Evolutionary conservation across 768 basidiomycete species (phyloP).

Genomic region (Pleurotus giganteus): DNA sequence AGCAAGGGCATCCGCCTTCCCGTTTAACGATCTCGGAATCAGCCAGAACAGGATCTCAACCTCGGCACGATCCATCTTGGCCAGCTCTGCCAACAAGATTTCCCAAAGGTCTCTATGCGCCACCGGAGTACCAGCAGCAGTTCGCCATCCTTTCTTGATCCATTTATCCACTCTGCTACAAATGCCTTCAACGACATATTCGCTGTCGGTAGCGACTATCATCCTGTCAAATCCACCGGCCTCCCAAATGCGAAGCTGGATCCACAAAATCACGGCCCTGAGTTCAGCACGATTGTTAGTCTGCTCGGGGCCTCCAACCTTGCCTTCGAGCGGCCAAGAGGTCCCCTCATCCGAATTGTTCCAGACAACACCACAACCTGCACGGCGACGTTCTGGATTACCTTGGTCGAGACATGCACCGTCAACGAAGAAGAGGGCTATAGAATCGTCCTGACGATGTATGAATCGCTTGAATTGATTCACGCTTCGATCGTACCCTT

Average conservation of each 20-base stretch:
- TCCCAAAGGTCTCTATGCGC: conserved; percentile 26
- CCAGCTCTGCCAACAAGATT: conserved; percentile 14
- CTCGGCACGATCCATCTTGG: conserved; percentile 16
- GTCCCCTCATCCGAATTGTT: background rate
- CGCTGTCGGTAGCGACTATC: conserved; percentile 28
- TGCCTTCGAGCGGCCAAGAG: conserved; percentile 7
- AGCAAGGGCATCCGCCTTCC: conserved; percentile 17
- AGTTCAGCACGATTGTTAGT: conserved; percentile 35
- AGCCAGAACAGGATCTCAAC: conserved; percentile 20
- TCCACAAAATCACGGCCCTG: conserved; percentile 24
- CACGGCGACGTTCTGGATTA: background rate
- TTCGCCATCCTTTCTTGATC: conserved; percentile 22
- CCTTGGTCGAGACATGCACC: conserved; percentile 11
- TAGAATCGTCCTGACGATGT: conserved; percentile 3
- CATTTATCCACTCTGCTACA: conserved; percentile 21
- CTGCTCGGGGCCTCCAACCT: conserved; percentile 14
- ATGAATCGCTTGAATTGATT: conserved; percentile 1
- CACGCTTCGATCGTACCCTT: background rate
- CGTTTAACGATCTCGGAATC: conserved; percentile 19
- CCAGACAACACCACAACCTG: conserved; percentile 10
- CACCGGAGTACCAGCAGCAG: conserved; percentile 13
- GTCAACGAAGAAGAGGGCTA: conserved; percentile 12
- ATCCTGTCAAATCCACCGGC: conserved; percentile 28
- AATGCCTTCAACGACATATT: conserved; percentile 27
- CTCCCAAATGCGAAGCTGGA: conserved; percentile 21